Evolutionary conservation across 768 basidiomycete genomes (phyloP), one percentile per base, ranked within the genome.

Genomic region (Obba rivulosa): DNA sequence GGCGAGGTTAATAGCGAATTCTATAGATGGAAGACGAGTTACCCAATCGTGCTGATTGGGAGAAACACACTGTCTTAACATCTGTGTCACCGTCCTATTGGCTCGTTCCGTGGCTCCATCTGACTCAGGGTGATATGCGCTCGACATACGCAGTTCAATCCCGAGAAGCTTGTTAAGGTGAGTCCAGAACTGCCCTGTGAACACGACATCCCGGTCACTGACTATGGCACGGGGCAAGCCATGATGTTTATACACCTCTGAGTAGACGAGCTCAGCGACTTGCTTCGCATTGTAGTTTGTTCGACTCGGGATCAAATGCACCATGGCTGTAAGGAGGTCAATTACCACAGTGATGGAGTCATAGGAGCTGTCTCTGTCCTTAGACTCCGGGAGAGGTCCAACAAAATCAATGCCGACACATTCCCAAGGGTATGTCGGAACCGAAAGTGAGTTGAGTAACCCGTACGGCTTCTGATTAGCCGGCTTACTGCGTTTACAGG

Each of bases 321-420:
- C 60, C 55, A 55, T 39, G 9, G 40, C 10, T 3, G 61, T 63
- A 35, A 49, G 52, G 14, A 21, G 55, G 46, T 51, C 57, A 16
- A 65, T 62, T 9, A 64, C 48, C 4, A 63, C 53, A n/a, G 42
- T 45, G 7, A 64, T 53, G 34, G 51, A 52, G 45, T 64, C 63
- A 50, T 52, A 65, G 1, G 49, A 23, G 10, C 62, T 56, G 39
- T 52, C 24, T 16, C 55, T 21, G 20, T 62, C 64, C 17, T 56
- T 60, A 1, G 53, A 57, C 23, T 54, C 48, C 4, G 65, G 71
- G 2, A 74, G 50, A 1, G 64, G 66, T 0, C 64, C 70, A 0
- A 73, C 46, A 28, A 73, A 73, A 49, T 74, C 72, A 25, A 75
- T 69, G 0, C 65, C 66, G 0, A 75, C 68, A 0, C 63, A 61